phyloP scores from a whole-genome alignment of 192 early-diverging fungal species.

The Coemansia sp. region DNA sequence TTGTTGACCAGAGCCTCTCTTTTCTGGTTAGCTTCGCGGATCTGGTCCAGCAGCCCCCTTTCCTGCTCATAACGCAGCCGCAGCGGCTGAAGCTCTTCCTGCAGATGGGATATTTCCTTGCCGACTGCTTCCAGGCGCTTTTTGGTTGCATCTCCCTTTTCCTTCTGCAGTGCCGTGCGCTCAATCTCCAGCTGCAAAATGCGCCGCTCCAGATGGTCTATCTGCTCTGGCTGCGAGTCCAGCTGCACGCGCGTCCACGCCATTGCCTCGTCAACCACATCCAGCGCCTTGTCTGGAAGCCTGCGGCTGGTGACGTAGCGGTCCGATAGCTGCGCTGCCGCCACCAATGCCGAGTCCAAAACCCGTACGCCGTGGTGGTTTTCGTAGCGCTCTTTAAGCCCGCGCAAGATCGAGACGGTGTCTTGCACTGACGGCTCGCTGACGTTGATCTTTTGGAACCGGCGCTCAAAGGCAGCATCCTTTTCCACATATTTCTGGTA shows the following conservation, averaged over 20 bases:
- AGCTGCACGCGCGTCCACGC: slow-evolving; percentile 94
- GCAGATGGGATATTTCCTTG: slow-evolving; percentile 76
- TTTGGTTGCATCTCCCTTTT: slow-evolving; percentile 82
- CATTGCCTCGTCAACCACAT: slow-evolving; percentile 92
- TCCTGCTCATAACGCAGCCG: slow-evolving; percentile 82
- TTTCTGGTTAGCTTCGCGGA: slow-evolving; percentile 82
- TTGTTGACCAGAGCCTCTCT: slow-evolving; percentile 85
- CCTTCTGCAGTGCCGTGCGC: slow-evolving; percentile 87
- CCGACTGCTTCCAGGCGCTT: slow-evolving; percentile 74
- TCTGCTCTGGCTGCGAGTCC: slow-evolving; percentile 94
- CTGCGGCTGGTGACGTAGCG: slow-evolving; percentile 78
- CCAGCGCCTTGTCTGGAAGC: slow-evolving; percentile 79
- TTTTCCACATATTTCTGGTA: slow-evolving; percentile 92
- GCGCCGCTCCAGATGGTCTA: slow-evolving; percentile 92
- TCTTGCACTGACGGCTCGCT: slow-evolving; percentile 71
- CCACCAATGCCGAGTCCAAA: slow-evolving; percentile 67
- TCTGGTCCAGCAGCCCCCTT: slow-evolving; percentile 82
- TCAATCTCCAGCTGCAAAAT: slow-evolving; percentile 95
- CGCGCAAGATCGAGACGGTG: slow-evolving; percentile 78
- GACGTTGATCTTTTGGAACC: slow-evolving; percentile 75
- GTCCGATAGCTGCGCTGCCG: slow-evolving; percentile 67
- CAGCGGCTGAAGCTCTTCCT: slow-evolving; percentile 87
- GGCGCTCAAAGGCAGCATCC: slow-evolving; percentile 78
- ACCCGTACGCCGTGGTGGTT: slow-evolving; percentile 74
- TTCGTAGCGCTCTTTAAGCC: slow-evolving; percentile 75